Evolutionary conservation across 2,329 filamentous ascomycete species (phyloP).

Genomic region (Phyllosticta citribraziliensis): DNA sequence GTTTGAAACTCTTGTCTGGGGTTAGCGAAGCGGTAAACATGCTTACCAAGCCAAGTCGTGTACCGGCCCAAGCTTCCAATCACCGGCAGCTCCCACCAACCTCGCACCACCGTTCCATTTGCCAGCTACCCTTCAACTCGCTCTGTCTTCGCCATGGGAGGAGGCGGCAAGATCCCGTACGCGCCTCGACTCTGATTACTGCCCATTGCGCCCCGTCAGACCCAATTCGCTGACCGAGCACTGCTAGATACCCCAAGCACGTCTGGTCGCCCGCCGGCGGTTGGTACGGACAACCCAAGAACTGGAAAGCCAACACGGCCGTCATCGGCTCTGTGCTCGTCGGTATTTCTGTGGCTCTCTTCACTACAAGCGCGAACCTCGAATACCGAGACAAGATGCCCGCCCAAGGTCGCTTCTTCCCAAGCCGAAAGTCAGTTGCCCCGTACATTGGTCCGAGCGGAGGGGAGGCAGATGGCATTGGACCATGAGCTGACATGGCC

Average conservation of each 20-base stretch:
- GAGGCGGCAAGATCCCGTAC: constrained; percentile 64
- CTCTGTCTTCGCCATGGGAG: constrained; percentile 16
- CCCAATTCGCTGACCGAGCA: background rate
- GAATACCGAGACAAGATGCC: constrained; percentile 69
- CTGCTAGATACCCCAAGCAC: constrained; percentile 85
- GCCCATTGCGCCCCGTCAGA: constrained; percentile 10
- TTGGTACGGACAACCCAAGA: constrained; percentile 90
- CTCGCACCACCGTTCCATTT: background rate
- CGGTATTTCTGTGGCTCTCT: constrained; percentile 58
- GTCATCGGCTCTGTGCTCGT: constrained; percentile 60
- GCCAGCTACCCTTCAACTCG: background rate
- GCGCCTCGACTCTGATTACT: constrained; percentile 6
- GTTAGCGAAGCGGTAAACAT: background rate
- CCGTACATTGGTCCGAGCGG: background rate
- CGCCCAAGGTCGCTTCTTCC: constrained; percentile 67
- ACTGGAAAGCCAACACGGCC: constrained; percentile 90
- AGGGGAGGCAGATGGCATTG: background rate
- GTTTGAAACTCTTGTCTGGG: background rate
- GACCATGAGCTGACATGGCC: constrained; percentile 19
- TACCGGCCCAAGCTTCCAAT: constrained; percentile 2
- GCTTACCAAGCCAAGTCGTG: constrained; percentile 14
- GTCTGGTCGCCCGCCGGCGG: constrained; percentile 98
- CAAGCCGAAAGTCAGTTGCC: constrained; percentile 64
- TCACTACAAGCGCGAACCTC: constrained; percentile 62
- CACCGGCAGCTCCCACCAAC: constrained; percentile 3